Evolutionary conservation across 352 stramenopile genomes (phyloP).

Genomic region (Phytophthora hybrid): DNA sequence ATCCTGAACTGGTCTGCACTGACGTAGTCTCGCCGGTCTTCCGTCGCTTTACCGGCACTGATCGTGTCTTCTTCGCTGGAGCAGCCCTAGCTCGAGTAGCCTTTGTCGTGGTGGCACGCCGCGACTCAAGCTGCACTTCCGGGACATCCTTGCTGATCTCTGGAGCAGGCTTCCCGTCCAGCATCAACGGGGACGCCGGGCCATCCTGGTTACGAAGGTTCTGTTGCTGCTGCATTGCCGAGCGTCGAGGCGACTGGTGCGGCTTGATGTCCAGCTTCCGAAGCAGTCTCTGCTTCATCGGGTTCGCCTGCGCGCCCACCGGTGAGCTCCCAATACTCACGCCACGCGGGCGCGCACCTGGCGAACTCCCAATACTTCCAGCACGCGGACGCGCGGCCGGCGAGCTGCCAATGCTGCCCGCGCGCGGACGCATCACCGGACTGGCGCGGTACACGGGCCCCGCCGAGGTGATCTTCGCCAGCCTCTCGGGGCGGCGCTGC

Average conservation of each 20-base stretch:
- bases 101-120: slow-evolving; percentile 39
- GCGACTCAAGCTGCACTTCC: slow-evolving; percentile 32
- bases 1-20: slow-evolving; percentile 11
- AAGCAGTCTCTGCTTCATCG: slow-evolving; percentile 48
- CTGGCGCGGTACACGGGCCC: slow-evolving; percentile 58
- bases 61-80: slow-evolving; percentile 26
- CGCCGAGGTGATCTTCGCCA: slow-evolving; percentile 70
- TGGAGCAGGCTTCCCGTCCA: slow-evolving; percentile 38
- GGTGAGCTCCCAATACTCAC: slow-evolving; percentile 30
- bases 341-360: slow-evolving; percentile 27
- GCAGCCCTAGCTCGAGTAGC: slow-evolving; percentile 41
- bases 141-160: slow-evolving; percentile 30
- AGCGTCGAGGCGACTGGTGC: slow-evolving; percentile 74
- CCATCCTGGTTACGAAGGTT: slow-evolving; percentile 20
- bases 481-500: slow-evolving; percentile 57
- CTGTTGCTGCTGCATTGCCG: slow-evolving; percentile 49
- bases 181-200: slow-evolving; percentile 37
- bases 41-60: slow-evolving; percentile 28
- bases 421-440: slow-evolving; percentile 59
- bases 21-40: slow-evolving; percentile 26
- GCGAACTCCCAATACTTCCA: slow-evolving; percentile 21
- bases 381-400: not conserved
- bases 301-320: slow-evolving; percentile 23
- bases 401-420: slow-evolving; percentile 29
- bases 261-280: slow-evolving; percentile 81